A percentile compares a stretch with the other conserved stretches of the same genome.
Evolutionary conservation across 1,284 basidiomycete genomes (phyloP).

Genomic region (Schizophyllum commune): DNA sequence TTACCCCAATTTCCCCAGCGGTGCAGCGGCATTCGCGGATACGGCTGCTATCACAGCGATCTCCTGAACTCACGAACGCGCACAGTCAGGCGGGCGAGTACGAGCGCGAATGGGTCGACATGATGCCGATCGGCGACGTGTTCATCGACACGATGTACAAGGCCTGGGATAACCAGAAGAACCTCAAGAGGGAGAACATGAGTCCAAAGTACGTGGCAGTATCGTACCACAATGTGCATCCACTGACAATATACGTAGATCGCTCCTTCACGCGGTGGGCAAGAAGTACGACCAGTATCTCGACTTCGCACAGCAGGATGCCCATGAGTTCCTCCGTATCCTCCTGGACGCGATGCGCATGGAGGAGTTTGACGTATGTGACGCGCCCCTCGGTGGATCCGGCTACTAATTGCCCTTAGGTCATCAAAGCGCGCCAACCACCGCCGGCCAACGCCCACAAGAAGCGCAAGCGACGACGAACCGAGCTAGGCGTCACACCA

Average conservation of each 20-base stretch:
- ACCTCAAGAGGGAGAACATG: conserved; percentile 38
- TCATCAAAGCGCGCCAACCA: conserved; percentile 72
- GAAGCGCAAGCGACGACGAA: conserved; percentile 31
- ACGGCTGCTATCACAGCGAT: conserved; percentile 38
- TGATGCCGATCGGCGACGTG: conserved; percentile 59
- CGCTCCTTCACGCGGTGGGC: conserved; percentile 63
- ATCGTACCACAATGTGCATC: background rate
- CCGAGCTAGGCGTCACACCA: conserved; percentile 13
- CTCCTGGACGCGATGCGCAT: conserved; percentile 90
- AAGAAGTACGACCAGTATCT: conserved; percentile 90
- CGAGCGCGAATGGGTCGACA: conserved; percentile 44
- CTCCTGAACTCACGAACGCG: conserved; percentile 61
- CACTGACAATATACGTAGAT: conserved; percentile 26
- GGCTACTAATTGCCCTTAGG: conserved; percentile 27
- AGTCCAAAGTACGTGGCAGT: conserved; percentile 52
- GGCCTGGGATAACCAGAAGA: conserved; percentile 54
- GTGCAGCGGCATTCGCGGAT: conserved; percentile 31
- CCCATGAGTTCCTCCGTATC: conserved; percentile 87
- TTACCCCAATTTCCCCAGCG: conserved; percentile 27
- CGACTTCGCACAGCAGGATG: conserved; percentile 89
- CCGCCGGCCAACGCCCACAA: conserved; percentile 29
- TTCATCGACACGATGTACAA: conserved; percentile 48
- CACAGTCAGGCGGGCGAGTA: conserved; percentile 43
- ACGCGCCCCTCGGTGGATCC: conserved; percentile 7
- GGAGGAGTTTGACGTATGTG: conserved; percentile 85